These are phyloP conservation scores for Phytophthora nicotianae DNA, from an alignment of 352 stramenopile species.

Conservation along the genomic window DNA sequence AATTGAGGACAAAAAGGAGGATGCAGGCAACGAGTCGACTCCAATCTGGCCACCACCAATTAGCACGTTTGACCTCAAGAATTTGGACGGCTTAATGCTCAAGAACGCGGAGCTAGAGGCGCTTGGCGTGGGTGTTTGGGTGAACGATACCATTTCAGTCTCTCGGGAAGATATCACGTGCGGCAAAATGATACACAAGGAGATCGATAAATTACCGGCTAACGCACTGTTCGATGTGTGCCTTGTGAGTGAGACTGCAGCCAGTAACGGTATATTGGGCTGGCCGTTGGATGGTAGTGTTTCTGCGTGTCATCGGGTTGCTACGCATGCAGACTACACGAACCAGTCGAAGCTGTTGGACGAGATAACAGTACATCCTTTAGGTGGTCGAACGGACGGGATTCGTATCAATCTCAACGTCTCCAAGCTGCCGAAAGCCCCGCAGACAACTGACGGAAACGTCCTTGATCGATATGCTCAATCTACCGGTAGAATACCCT, in stretches of 20 bases:
- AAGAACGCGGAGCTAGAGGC: slow-evolving; percentile 64
- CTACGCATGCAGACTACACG: slow-evolving; percentile 78
- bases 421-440: slow-evolving; percentile 54
- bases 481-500: slow-evolving; percentile 48
- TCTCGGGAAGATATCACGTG: slow-evolving; percentile 71
- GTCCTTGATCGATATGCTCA: slow-evolving; percentile 26
- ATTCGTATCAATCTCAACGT: slow-evolving; percentile 56
- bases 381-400: slow-evolving; percentile 48
- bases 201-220: slow-evolving; percentile 62
- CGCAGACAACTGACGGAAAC: slow-evolving; percentile 6
- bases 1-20: neutral
- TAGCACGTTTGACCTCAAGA: slow-evolving; percentile 50
- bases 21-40: slow-evolving; percentile 17
- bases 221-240: slow-evolving; percentile 81
- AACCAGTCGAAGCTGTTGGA: slow-evolving; percentile 75
- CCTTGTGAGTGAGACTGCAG: slow-evolving; percentile 70
- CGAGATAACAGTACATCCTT: slow-evolving; percentile 44
- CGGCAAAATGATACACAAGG: slow-evolving; percentile 53
- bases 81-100: slow-evolving; percentile 50
- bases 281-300: slow-evolving; percentile 36
- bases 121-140: slow-evolving; percentile 66
- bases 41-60: slow-evolving; percentile 52
- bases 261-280: slow-evolving; percentile 68
- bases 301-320: slow-evolving; percentile 49
- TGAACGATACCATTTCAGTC: slow-evolving; percentile 76